phyloP scores from a whole-genome alignment of 2,329 filamentous ascomycete species.

The Aspergillus pseudotamarii region DNA sequence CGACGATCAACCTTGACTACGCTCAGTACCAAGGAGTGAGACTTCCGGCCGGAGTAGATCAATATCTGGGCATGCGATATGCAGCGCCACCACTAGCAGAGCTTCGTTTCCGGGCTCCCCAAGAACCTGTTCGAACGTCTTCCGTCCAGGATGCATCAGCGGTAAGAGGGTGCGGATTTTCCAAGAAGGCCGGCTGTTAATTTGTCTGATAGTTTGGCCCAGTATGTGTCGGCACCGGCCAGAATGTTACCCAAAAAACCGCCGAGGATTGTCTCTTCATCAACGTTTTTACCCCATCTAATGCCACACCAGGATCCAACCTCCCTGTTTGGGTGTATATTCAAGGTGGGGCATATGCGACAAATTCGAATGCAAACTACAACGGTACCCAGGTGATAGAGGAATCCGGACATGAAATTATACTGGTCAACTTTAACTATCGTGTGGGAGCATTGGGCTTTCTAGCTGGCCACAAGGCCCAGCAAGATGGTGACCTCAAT shows the following conservation, averaged over 20 bases:
- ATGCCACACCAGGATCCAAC: slow-evolving; percentile 42
- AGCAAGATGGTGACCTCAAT: slow-evolving; percentile 61
- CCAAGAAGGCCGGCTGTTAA: not conserved
- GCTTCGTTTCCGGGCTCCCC: slow-evolving; percentile 65
- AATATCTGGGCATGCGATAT: slow-evolving; percentile 73
- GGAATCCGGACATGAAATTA: slow-evolving; percentile 59
- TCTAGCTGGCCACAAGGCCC: slow-evolving; percentile 60
- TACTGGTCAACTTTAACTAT: slow-evolving; percentile 74
- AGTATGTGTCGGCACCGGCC: slow-evolving; percentile 67
- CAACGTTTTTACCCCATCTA: slow-evolving; percentile 36
- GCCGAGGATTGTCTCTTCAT: slow-evolving; percentile 38
- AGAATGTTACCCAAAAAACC: slow-evolving; percentile 61
- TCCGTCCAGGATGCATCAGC: slow-evolving; percentile 52
- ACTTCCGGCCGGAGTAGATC: slow-evolving; percentile 59
- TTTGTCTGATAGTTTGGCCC: slow-evolving; percentile 27
- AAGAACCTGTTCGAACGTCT: slow-evolving; percentile 52
- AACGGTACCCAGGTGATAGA: slow-evolving; percentile 61
- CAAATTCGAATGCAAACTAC: slow-evolving; percentile 54
- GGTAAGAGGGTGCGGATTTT: not conserved
- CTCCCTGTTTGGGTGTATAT: slow-evolving; percentile 65
- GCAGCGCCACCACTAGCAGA: slow-evolving; percentile 66
- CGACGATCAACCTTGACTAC: slow-evolving; percentile 63
- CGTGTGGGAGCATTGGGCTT: slow-evolving; percentile 66
- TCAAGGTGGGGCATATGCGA: slow-evolving; percentile 62
- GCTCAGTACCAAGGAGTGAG: slow-evolving; percentile 62